Conservation (phyloP, 2,329 filamentous ascomycete genomes). For the Bisporella sp. region DNA sequence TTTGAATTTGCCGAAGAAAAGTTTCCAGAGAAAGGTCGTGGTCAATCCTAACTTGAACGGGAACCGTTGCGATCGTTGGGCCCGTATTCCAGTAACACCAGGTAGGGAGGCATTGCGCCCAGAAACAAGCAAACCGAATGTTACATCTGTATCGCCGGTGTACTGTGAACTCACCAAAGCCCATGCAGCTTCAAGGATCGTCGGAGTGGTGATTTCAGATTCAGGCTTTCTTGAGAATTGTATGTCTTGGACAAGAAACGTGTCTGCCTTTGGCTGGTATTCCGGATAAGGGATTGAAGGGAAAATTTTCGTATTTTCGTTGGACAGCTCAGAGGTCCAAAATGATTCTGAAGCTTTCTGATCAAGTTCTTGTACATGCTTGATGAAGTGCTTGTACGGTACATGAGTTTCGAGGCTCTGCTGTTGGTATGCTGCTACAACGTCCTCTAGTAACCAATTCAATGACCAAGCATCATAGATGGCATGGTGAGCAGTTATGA, state of each 20-base stretch:
- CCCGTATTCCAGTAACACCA: conserved; percentile 33
- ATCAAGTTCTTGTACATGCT: conserved; percentile 35
- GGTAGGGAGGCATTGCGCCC: conserved; percentile 32
- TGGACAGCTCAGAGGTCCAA: conserved; percentile 9
- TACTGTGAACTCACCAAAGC: conserved; percentile 31
- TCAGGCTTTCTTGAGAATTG: conserved; percentile 20
- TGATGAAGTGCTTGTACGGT: conserved; percentile 32
- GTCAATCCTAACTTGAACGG: conserved; percentile 29
- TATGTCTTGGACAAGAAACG: neutral
- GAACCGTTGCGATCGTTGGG: conserved; percentile 35
- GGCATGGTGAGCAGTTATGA: conserved; percentile 39
- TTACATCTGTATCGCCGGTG: conserved; percentile 30
- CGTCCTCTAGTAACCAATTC: conserved; percentile 2
- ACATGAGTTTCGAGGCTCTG: neutral
- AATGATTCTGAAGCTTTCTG: conserved; percentile 11
- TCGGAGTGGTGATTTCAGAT: conserved; percentile 41
- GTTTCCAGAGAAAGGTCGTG: conserved; percentile 25
- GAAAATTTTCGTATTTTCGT: neutral
- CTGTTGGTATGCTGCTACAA: neutral
- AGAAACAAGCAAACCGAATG: conserved; percentile 35
- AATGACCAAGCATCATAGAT: conserved; percentile 60
- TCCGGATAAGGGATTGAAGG: neutral
- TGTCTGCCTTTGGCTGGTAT: neutral
- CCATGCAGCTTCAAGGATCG: conserved; percentile 33
- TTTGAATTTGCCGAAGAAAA: conserved; percentile 38